phyloP scores from a whole-genome alignment of 139 green algal genomes.

The Pseudopediastrum boryanum region DNA sequence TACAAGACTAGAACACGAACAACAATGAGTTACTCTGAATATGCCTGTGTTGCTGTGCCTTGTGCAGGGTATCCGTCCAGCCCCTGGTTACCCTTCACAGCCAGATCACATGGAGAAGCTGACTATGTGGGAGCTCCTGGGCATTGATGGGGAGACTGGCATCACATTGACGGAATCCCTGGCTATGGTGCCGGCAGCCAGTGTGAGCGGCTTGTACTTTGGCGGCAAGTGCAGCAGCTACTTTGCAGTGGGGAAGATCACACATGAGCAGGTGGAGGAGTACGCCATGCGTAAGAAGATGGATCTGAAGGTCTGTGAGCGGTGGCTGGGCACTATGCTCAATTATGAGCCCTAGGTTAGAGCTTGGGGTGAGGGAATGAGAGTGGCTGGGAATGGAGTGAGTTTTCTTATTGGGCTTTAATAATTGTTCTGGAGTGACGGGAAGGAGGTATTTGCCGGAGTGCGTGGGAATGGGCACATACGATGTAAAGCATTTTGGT shows the following conservation, averaged over 20 bases:
- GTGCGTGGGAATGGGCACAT: no score
- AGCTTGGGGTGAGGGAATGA: no score
- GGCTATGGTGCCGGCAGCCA: constrained; percentile 95
- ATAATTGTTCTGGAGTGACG: no score
- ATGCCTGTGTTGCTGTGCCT: neutral
- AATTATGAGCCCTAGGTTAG: constrained; percentile 95
- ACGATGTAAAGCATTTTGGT: no score
- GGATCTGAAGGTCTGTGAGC: constrained; percentile 77
- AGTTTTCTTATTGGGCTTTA: no score
- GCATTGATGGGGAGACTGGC: constrained; percentile 76
- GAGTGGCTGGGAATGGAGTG: no score
- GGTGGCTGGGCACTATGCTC: constrained; percentile 90
- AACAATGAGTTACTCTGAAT: neutral
- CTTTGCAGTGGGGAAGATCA: constrained; percentile 99
- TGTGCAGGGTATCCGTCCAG: constrained; percentile 91
- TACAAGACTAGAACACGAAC: no score
- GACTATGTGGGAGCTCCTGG: constrained; percentile 96
- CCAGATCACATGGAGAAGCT: constrained; percentile 98
- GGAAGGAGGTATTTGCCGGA: no score
- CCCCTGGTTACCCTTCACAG: constrained; percentile 97
- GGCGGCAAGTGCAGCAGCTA: constrained; percentile 81
- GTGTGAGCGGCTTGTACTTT: constrained; percentile 97
- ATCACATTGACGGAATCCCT: constrained; percentile 95
- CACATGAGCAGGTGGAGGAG: constrained; percentile 86
- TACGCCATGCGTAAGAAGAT: constrained; percentile 95